A percentile compares a stretch with the other conserved stretches of the same genome.
Evolutionary conservation across 1,139 yeast species (phyloP).

Genomic region (Scheffersomyces cryptocercus): DNA sequence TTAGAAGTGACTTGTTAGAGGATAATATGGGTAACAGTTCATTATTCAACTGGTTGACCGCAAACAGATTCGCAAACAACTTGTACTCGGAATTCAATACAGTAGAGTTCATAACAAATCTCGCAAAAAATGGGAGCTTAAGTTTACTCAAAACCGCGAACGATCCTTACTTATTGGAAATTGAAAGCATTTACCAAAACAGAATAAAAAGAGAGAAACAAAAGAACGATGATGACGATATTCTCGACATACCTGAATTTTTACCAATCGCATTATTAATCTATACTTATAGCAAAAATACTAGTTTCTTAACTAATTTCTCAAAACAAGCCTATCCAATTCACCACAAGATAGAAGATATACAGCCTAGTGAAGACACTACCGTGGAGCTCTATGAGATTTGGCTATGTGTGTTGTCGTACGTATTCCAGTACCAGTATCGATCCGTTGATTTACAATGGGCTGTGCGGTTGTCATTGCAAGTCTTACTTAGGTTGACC

Average conservation of each 20-base stretch:
- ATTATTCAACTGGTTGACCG: slow-evolving; percentile 43
- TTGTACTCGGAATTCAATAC: slow-evolving; percentile 26
- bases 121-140: slow-evolving; percentile 12
- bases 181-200: slow-evolving; percentile 17
- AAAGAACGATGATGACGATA: slow-evolving; percentile 10
- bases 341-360: slow-evolving; percentile 16
- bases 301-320: slow-evolving; percentile 20
- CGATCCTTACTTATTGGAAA: slow-evolving; percentile 23
- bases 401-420: slow-evolving; percentile 42
- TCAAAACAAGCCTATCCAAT: slow-evolving; percentile 16
- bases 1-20: slow-evolving; percentile 32
- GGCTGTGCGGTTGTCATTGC: slow-evolving; percentile 25
- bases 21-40: slow-evolving; percentile 32
- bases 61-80: slow-evolving; percentile 27
- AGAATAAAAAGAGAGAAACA: slow-evolving; percentile 10
- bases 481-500: slow-evolving; percentile 25
- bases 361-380: slow-evolving; percentile 14
- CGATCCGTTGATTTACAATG: slow-evolving; percentile 22
- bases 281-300: slow-evolving; percentile 20
- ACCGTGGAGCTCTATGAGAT: slow-evolving; percentile 27
- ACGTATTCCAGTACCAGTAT: slow-evolving; percentile 39
- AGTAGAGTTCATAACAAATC: slow-evolving; percentile 18
- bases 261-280: slow-evolving; percentile 26
- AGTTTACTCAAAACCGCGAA: slow-evolving; percentile 8
- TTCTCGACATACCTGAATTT: slow-evolving; percentile 21